These are phyloP conservation scores for Acrocalymma vagum DNA, from an alignment of 2,329 filamentous ascomycete genomes.

Conservation along the genomic window DNA sequence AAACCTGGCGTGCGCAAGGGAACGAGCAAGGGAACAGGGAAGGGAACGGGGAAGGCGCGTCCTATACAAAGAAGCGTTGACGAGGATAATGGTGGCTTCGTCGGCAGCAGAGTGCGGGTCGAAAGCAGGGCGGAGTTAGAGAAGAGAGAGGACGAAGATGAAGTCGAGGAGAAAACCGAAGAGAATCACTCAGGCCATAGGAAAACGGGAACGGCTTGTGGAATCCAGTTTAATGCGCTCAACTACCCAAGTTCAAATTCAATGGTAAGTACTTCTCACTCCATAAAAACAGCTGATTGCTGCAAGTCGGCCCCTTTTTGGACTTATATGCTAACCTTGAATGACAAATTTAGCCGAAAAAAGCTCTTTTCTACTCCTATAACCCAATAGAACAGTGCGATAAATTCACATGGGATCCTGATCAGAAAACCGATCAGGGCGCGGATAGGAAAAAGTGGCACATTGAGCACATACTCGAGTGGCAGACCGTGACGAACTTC, in stretches of 20 bases:
- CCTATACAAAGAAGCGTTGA: constrained; percentile 1
- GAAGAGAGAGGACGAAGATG: constrained; percentile 3
- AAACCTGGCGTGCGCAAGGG: too few species aligned
- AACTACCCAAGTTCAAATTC: constrained; percentile 3
- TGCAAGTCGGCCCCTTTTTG: neutral
- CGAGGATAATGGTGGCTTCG: constrained; percentile 3
- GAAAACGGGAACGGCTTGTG: constrained; percentile 7
- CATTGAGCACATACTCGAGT: constrained; percentile 13
- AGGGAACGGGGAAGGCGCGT: neutral
- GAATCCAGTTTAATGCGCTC: constrained; percentile 6
- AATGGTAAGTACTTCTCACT: constrained; percentile 9
- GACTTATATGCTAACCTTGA: constrained; percentile 2
- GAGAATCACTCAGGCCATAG: constrained; percentile 3
- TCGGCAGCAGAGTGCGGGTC: constrained; percentile 5
- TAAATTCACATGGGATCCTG: neutral
- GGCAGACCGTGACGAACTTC: constrained; percentile 11
- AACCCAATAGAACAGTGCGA: neutral
- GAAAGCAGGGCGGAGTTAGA: constrained; percentile 1
- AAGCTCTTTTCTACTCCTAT: constrained; percentile 3
- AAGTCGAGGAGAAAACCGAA: constrained; percentile 3
- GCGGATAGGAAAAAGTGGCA: constrained; percentile 8
- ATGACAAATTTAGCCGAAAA: constrained; percentile 2
- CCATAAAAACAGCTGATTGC: neutral
- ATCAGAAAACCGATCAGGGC: constrained; percentile 2
- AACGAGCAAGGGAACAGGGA: too few species aligned